Percentiles rank a stretch among this genome's conserved stretches.
phyloP scores from a whole-genome alignment of 2,329 filamentous ascomycete genomes.

The Ophiostoma australiae region DNA sequence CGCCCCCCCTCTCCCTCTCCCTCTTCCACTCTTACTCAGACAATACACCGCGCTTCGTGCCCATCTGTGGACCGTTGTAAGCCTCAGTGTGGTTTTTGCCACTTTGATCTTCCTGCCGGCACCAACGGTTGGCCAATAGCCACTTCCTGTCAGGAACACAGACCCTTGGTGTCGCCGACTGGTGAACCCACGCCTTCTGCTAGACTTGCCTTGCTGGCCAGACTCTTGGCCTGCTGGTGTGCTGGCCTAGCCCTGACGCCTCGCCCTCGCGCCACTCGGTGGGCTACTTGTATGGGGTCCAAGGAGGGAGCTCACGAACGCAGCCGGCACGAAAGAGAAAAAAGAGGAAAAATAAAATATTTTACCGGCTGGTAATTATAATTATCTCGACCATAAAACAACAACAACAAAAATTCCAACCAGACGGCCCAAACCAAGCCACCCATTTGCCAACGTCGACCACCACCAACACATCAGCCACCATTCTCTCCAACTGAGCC shows the following conservation, averaged over 20 bases:
- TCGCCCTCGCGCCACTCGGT: not conserved
- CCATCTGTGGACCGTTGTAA: not conserved
- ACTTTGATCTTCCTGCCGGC: not conserved
- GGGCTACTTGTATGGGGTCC: not conserved
- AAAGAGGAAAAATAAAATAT: not conserved
- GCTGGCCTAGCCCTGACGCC: not conserved
- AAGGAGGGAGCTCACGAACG: constrained; percentile 5
- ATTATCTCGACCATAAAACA: not conserved
- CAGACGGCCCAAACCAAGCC: not conserved
- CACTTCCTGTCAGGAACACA: not conserved
- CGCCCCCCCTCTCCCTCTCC: not conserved
- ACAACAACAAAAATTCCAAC: no score
- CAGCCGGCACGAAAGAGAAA: not conserved
- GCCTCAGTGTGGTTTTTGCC: not conserved
- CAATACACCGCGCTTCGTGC: not conserved
- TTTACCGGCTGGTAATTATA: not conserved
- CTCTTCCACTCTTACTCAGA: not conserved
- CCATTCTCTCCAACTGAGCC: not conserved
- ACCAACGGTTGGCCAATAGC: not conserved
- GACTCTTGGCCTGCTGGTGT: no score
- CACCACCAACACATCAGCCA: not conserved
- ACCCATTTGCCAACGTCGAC: not conserved
- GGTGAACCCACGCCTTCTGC: not conserved
- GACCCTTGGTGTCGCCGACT: not conserved
- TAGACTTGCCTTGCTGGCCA: not conserved